Percentiles rank a stretch among this genome's conserved stretches.
Conservation (phyloP, 345 rosid genomes). For the Murraya paniculata region DNA sequence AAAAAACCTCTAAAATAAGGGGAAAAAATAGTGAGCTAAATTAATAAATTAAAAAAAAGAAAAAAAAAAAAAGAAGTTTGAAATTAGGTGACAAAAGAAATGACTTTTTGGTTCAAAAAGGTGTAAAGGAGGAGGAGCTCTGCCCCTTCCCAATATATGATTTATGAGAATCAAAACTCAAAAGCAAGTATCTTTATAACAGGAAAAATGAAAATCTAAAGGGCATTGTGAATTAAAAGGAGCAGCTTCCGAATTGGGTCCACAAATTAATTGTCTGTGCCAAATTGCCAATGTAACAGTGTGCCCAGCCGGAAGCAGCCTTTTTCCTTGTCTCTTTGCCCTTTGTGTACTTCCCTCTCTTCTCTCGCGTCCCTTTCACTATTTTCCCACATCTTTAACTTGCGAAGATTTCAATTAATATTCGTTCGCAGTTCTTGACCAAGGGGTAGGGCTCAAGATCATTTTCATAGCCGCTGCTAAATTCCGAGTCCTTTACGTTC, state of each 20-base stretch:
- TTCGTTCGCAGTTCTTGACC: too few species aligned
- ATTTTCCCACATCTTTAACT: background rate
- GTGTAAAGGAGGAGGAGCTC: background rate
- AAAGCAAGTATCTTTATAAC: background rate
- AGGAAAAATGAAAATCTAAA: background rate
- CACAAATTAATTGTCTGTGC: background rate
- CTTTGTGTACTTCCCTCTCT: constrained; percentile 9
- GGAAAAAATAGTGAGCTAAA: too few species aligned
- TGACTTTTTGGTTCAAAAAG: background rate
- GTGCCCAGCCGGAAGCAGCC: constrained; percentile 17
- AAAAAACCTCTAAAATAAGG: too few species aligned
- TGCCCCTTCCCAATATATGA: constrained; percentile 9
- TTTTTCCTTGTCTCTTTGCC: constrained; percentile 18
- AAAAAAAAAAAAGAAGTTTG: background rate
- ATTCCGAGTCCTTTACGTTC: too few species aligned
- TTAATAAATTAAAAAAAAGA: too few species aligned
- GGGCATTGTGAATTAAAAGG: background rate
- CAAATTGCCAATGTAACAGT: constrained; percentile 5
- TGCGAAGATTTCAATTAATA: too few species aligned
- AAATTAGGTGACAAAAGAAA: background rate
- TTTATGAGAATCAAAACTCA: background rate
- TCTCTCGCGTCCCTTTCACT: constrained; percentile 8
- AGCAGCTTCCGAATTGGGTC: background rate
- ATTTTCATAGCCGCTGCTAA: too few species aligned
- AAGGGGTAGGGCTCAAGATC: too few species aligned